phyloP scores from a whole-genome alignment of 257 asterid species.

The Przewalskia tangutica region DNA sequence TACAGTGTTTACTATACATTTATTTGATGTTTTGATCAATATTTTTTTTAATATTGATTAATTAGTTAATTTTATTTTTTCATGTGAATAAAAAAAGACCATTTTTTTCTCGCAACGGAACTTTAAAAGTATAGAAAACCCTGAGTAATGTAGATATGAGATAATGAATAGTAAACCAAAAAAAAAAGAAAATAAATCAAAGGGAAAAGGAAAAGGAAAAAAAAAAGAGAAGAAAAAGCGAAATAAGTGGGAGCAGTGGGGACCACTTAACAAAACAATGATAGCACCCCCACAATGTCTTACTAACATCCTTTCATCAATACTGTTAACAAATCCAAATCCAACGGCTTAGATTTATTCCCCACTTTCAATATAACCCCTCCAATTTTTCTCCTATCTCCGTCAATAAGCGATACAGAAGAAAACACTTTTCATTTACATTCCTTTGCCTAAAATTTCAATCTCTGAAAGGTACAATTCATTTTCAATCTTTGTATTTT shows the following conservation, averaged over 20 bases:
- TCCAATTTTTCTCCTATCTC: background rate
- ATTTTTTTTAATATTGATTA: too few relatives aligned
- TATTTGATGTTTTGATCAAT: too few relatives aligned
- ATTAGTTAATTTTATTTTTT: too few relatives aligned
- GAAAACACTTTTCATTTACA: background rate
- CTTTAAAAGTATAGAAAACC: too few relatives aligned
- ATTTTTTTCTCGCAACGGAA: too few relatives aligned
- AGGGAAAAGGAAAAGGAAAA: too few relatives aligned
- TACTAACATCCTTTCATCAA: conserved; percentile 17
- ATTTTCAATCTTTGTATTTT: background rate
- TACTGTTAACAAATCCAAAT: conserved; percentile 5
- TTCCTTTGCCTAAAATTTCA: background rate
- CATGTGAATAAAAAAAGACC: too few relatives aligned
- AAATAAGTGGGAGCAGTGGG: background rate
- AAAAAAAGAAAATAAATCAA: too few relatives aligned
- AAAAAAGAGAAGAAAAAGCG: conserved; percentile 6
- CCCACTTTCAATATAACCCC: conserved; percentile 15
- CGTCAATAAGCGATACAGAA: background rate
- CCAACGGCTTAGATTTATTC: conserved; percentile 12
- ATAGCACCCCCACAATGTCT: conserved; percentile 13
- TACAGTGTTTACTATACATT: too few relatives aligned
- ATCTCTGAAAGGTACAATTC: background rate
- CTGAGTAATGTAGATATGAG: too few relatives aligned
- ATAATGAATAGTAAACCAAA: too few relatives aligned
- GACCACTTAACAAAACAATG: conserved; percentile 5